These are phyloP conservation scores for Apiospora hydei DNA, from an alignment of 2,329 filamentous ascomycete genomes.

Conservation along the genomic window DNA sequence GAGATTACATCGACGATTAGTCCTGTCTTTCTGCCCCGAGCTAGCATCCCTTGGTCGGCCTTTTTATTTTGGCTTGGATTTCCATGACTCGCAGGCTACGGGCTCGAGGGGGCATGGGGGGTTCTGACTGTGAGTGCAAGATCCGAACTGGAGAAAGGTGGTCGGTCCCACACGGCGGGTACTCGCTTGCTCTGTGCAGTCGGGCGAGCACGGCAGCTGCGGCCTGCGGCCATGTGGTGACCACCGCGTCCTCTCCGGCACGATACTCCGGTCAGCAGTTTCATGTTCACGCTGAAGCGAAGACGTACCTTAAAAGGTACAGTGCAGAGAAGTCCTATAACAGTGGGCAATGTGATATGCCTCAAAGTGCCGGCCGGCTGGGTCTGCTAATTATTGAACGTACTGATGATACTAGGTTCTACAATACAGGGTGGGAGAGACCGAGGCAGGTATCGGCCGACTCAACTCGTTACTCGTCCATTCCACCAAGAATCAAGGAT, in stretches of 20 bases:
- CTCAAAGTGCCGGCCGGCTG: not conserved
- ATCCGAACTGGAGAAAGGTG: constrained; percentile 10
- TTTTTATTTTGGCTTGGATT: not conserved
- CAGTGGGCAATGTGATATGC: not conserved
- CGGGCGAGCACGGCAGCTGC: constrained; percentile 6
- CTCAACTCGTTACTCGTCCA: not conserved
- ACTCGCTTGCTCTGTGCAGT: not conserved
- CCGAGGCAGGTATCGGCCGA: not conserved
- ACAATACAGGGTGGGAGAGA: not conserved
- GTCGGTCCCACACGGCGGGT: not conserved
- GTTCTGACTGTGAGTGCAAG: not conserved
- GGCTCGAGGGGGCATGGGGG: no score
- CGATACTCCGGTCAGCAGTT: not conserved
- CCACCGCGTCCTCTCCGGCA: not conserved
- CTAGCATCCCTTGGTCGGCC: not conserved
- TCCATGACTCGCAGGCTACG: constrained; percentile 4
- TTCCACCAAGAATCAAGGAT: not conserved
- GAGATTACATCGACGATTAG: not conserved
- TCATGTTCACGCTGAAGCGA: not conserved
- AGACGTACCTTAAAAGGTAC: not conserved
- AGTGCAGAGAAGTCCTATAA: not conserved
- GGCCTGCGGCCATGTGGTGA: constrained; percentile 9
- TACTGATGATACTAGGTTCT: not conserved
- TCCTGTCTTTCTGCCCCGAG: not conserved
- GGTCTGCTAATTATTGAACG: not conserved